phyloP scores from a whole-genome alignment of 192 early-diverging fungal species.

The Backusella tuberculispora region DNA sequence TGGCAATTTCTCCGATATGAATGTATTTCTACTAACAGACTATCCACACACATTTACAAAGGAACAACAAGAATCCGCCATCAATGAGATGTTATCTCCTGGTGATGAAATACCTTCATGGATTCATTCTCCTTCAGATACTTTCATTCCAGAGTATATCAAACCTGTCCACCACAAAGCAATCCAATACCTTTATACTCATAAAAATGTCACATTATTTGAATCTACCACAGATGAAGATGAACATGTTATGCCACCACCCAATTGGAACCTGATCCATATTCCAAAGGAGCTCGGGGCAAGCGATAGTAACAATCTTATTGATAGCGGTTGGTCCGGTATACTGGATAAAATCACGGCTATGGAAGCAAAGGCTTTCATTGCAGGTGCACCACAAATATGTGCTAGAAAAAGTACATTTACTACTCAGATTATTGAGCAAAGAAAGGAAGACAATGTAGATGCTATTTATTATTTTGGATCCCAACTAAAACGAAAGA shows the following conservation, averaged over 20 bases:
- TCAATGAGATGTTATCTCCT: neutral
- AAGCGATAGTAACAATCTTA: neutral
- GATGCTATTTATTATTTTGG: slow-evolving; percentile 18
- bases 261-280: slow-evolving; percentile 33
- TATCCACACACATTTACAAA: slow-evolving; percentile 37
- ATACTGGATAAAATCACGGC: slow-evolving; percentile 45
- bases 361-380: slow-evolving; percentile 33
- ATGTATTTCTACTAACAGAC: slow-evolving; percentile 41
- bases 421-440: slow-evolving; percentile 37
- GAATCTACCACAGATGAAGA: neutral
- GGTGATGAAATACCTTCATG: neutral
- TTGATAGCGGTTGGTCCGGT: slow-evolving; percentile 31
- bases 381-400: slow-evolving; percentile 37
- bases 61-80: slow-evolving; percentile 1
- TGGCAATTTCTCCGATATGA: slow-evolving; percentile 7
- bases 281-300: neutral
- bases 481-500: neutral
- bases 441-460: slow-evolving; percentile 11
- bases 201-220: slow-evolving; percentile 25
- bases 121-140: slow-evolving; percentile 28
- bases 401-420: slow-evolving; percentile 41
- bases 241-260: slow-evolving; percentile 13
- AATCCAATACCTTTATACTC: slow-evolving; percentile 36
- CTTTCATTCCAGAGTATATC: slow-evolving; percentile 5
- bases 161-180: slow-evolving; percentile 37